A percentile compares a stretch with the other conserved stretches of the same genome.
Evolutionary conservation across 2,329 filamentous ascomycete genomes (phyloP).

Genomic region (Colletotrichum shisoi): DNA sequence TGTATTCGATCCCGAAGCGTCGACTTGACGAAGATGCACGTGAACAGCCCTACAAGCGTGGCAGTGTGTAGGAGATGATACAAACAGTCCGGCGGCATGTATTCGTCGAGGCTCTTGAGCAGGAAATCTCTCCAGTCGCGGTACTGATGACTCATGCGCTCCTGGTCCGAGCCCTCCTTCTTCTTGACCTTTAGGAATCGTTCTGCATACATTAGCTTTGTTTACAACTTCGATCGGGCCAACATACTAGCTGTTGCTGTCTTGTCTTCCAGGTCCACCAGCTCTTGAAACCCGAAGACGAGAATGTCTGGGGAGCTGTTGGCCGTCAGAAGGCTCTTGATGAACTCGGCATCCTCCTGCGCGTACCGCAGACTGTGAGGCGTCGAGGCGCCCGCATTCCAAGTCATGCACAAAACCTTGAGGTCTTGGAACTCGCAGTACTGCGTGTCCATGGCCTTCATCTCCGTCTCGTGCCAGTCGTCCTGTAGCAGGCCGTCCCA

Average conservation of each 20-base stretch:
- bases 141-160: conserved; percentile 97
- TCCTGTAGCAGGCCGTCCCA: conserved; percentile 96
- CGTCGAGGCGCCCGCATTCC: conserved; percentile 98
- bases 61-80: conserved; percentile 90
- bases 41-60: conserved; percentile 92
- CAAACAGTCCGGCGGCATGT: conserved; percentile 76
- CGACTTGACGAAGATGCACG: conserved; percentile 91
- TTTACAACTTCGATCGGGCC: neutral
- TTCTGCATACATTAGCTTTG: conserved; percentile 58
- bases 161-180: conserved; percentile 78
- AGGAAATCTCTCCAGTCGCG: conserved; percentile 95
- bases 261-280: conserved; percentile 98
- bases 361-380: conserved; percentile 79
- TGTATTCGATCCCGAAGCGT: conserved; percentile 78
- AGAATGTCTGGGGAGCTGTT: conserved; percentile 85
- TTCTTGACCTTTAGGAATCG: conserved; percentile 92
- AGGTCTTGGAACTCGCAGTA: conserved; percentile 89
- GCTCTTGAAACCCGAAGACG: conserved; percentile 95
- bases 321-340: conserved; percentile 79
- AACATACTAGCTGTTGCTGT: conserved; percentile 87
- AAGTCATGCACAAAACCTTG: conserved; percentile 82
- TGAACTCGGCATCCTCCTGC: conserved; percentile 76
- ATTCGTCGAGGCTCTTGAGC: conserved; percentile 80
- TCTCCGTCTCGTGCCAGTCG: conserved; percentile 90
- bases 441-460: conserved; percentile 82